A percentile compares a stretch with the other conserved stretches of the same genome.
Conservation (phyloP, 2,329 filamentous ascomycete genomes). For the Phoma sp. region DNA sequence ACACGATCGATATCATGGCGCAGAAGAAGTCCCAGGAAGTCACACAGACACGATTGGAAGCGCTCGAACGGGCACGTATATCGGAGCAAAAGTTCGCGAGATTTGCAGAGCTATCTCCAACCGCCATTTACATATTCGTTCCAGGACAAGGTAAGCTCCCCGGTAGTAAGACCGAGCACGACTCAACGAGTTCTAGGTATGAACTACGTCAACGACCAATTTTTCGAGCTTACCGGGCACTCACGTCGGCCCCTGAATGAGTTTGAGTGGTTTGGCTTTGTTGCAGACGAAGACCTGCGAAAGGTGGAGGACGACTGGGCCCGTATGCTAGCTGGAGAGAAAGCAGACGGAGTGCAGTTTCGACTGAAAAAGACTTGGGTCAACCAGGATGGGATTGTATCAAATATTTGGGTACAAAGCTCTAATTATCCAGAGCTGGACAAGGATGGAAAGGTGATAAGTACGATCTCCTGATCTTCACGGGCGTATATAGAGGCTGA, state of each 20-base stretch:
- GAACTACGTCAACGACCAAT: conserved; percentile 39
- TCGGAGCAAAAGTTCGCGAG: conserved; percentile 36
- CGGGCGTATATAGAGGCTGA: not conserved
- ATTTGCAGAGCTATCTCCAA: conserved; percentile 34
- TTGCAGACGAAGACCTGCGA: conserved; percentile 30
- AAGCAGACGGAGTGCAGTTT: conserved; percentile 26
- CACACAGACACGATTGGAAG: conserved; percentile 30
- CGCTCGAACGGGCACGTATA: conserved; percentile 30
- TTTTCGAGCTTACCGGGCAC: conserved; percentile 35
- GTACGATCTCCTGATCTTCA: conserved; percentile 3
- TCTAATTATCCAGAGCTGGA: conserved; percentile 35
- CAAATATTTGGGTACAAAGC: conserved; percentile 36
- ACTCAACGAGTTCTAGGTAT: conserved; percentile 19
- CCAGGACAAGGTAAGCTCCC: conserved; percentile 29
- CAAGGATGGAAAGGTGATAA: conserved; percentile 30
- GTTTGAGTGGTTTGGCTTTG: conserved; percentile 25
- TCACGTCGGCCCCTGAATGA: conserved; percentile 19
- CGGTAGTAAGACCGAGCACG: too few relatives aligned
- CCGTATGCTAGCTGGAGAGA: conserved; percentile 23
- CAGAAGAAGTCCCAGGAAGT: conserved; percentile 38
- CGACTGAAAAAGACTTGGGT: conserved; percentile 37
- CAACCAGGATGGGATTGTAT: conserved; percentile 31
- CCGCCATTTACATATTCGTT: conserved; percentile 35
- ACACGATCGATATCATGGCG: conserved; percentile 40
- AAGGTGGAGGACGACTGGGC: conserved; percentile 26